Conservation (phyloP, 768 basidiomycete species). For the Boletales sp. region DNA sequence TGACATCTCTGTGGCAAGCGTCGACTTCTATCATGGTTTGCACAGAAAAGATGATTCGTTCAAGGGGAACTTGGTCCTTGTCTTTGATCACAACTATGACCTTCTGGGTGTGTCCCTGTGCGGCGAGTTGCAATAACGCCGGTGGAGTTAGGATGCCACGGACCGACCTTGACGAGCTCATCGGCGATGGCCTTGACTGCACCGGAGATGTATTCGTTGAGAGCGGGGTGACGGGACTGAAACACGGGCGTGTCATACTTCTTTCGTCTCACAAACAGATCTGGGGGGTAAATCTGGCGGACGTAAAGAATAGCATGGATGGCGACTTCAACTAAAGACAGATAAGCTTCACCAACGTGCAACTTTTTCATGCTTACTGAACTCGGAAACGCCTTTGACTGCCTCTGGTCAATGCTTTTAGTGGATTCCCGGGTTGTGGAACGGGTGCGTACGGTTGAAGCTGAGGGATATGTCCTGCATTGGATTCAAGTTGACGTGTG, state of each 20-base stretch:
- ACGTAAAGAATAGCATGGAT: conserved; percentile 91
- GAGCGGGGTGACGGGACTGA: conserved; percentile 86
- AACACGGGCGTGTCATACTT: conserved; percentile 91
- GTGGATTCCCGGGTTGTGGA: neutral
- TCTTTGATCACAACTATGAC: conserved; percentile 84
- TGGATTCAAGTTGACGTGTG: conserved; percentile 13
- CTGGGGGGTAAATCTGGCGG: conserved; percentile 85
- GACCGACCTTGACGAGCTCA: conserved; percentile 62
- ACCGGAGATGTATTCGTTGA: conserved; percentile 88
- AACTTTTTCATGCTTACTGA: conserved; percentile 47
- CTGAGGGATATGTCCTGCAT: conserved; percentile 32
- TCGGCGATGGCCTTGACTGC: conserved; percentile 79
- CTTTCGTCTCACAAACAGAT: conserved; percentile 81
- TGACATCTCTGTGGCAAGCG: conserved; percentile 63
- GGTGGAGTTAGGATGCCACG: neutral
- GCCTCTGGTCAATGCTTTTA: conserved; percentile 43
- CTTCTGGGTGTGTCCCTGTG: conserved; percentile 73
- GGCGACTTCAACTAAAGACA: conserved; percentile 78
- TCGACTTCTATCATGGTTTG: conserved; percentile 76
- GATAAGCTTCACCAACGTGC: conserved; percentile 3
- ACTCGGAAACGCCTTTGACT: conserved; percentile 63
- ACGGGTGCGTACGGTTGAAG: conserved; percentile 34
- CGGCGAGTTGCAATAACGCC: neutral
- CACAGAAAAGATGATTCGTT: conserved; percentile 87
- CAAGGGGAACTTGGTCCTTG: conserved; percentile 74